Base-by-base conservation (phyloP, 257 asterid genomes). In the Fraxinus quadrangulata region DNA sequence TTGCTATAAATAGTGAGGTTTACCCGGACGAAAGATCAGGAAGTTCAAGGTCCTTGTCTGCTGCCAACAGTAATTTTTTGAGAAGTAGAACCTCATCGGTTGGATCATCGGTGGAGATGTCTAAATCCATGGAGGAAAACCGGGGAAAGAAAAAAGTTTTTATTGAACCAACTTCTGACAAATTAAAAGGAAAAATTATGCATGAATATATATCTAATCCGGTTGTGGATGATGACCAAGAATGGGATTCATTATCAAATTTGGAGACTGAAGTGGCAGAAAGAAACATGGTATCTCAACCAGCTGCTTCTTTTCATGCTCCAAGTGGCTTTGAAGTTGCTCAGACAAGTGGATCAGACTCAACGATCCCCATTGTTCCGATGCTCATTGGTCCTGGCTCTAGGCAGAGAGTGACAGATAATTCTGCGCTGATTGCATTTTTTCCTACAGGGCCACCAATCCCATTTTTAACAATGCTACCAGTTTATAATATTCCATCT, bases 381-480 rank as follows among this genome's bases (percentile, higher is more conserved):
- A 89, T 94, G 97, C 88, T 91, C 66, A 85, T 92, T 68, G 89
- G 91, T 67, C 88, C 91, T 69, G 93, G 94, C 33, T 86, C 93
- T 39, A 89, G 84, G 82, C 88, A 89, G 82, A 88, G 93, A 85
- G 76, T 68, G 78, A 70, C 80, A 36, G 96, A 93, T 79, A 85
- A 86, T 79, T 89, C 98, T 54, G 96, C 90, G 75, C 40, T 92
- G 74, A 56, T 95, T 81, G 84, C 98, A 51, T 96, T 96, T 82
- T 92, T 88, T 75, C 97, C 97, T 42, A 90, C 98, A n/a, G 99
- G 99, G 7, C 99, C 99, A 68, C 98, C 99, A 23, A 89, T 96
- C 81, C 99, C 98, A 5, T 96, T 93, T 79, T 74, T 93, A 42
- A 90, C 97, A n/a, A 96, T 96, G 97, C 94, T 96, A 66, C 97